Evolutionary conservation across 108 stramenopile species (phyloP), one percentile per base, ranked within the genome.

Genomic region (Bacterosira constricta): DNA sequence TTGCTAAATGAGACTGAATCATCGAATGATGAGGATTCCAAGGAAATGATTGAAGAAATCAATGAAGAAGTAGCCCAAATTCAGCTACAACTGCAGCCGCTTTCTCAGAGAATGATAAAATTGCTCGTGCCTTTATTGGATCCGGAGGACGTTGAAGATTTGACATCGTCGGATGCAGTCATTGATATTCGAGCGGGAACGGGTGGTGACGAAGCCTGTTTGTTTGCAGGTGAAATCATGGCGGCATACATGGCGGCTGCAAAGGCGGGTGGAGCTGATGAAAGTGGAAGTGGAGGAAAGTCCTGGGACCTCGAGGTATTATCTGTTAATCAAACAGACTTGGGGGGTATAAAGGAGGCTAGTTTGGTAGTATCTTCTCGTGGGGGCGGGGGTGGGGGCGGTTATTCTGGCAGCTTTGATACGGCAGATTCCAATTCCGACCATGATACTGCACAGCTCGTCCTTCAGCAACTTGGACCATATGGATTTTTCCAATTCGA

Each of bases 161-260:
- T 69, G 32, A 81, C 66, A 11, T 42, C 51, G 1, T 35, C 85
- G 26, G 87, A 94, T 77, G 91, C 90, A n/a, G 93, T 98, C 63
- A 73, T 98, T 49, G 97, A 98, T 72, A 92, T 98, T 32, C 83
- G 97, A 68, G 96, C 97, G 2, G 97, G 97, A 8, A 96, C 96
- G 18, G 97, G 97, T 27, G 97, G 97, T 2, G 96, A 97, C 56
- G 97, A 98, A 80, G 97, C 97, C 26, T 78, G 88, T 4, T 59
- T 96, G n/a, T 98, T 96, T 79, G 96, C 96, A 8, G 69, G 79
- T 9, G 94, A 98, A 63, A 71, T 98, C 3, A 45, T 95, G 62
- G 90, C 85, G 26, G 81, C 88, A 18, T 98, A 97, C 71, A 70
- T 85, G 69, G 93, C 94, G 45, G 84, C 83, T 31, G 95, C 90